These are phyloP conservation scores for Annona cherimola DNA, from an alignment of 164 flowering plant species.

Conservation along the genomic window DNA sequence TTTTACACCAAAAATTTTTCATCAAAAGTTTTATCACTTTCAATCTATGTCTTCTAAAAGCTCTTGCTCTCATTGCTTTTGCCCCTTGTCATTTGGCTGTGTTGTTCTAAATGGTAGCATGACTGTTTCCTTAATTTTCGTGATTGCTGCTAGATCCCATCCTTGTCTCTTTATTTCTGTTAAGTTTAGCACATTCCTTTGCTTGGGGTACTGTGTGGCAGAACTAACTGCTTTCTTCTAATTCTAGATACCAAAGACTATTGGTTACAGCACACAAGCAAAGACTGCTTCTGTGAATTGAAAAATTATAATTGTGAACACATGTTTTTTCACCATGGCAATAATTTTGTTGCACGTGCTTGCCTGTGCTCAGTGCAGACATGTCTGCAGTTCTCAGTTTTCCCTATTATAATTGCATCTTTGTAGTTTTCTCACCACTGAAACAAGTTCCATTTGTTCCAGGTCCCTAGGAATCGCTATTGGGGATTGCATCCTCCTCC, in stretches of 20 bases:
- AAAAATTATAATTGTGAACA: neutral
- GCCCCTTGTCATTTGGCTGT: neutral
- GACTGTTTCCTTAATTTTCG: neutral
- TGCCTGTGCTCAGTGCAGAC: neutral
- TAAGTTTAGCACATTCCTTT: neutral
- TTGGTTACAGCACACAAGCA: neutral
- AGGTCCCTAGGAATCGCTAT: conserved; percentile 95
- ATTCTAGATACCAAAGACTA: neutral
- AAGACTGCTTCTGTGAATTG: neutral
- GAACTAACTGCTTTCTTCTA: too few relatives aligned
- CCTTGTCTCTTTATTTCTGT: neutral
- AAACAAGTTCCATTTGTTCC: conserved; percentile 7
- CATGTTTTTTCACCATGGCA: neutral
- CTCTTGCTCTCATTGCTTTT: too few relatives aligned
- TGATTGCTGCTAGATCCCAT: neutral
- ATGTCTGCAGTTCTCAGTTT: neutral
- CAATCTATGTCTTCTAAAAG: too few relatives aligned
- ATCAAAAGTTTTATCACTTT: too few relatives aligned
- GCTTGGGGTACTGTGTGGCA: neutral
- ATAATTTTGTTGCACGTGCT: neutral
- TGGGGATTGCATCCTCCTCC: conserved; percentile 99
- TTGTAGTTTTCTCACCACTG: neutral
- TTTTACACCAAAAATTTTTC: too few relatives aligned
- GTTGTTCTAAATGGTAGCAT: neutral
- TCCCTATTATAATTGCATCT: conserved; percentile 1